Base-by-base conservation (phyloP, 2,329 filamentous ascomycete genomes). In the Calonectria crousiana region DNA sequence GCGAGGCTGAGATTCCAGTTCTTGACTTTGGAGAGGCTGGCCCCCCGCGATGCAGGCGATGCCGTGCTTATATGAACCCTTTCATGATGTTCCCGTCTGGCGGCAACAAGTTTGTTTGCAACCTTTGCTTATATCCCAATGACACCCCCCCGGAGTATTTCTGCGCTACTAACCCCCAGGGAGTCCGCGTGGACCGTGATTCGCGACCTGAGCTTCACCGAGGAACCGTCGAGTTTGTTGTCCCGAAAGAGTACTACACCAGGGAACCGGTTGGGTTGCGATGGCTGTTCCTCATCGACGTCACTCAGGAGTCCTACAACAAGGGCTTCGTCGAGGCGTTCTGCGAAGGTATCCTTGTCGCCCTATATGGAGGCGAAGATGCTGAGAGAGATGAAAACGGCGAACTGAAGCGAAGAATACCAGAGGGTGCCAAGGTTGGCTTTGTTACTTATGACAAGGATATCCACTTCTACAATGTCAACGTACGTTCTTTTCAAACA, bases 231-330 rank as follows among this genome's bases (percentile, higher is more conserved):
- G 97, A 99, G 83, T 99, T 98, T 83, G 89, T 97, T 74, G 97
- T 99, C 18, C 97, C 97, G 20, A 98, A 98, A 86, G 97, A 99
- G 86, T 99, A 99, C 86, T 99, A 96, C 95, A 96, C 95, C 30
- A 97, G 96, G 84, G 94, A 97, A 83, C 97, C 97, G 0, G 94
- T 97, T 18, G 95, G 95, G 30, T 84, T 98, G 80, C 92, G 93
- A 74, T 98, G 94, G 91, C 87, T 99, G 14, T 99, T 99, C 84
- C 84, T 98, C 76, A 94, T 99, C 72, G 97, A 99, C 84, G 95
- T 97, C 51, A 97, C 95, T 6, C 95, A 97, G 78, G 96, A 98
- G 85, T 92, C 96, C 1, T 94, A 94, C 77, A 97, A 96, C 83
- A 95, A 95, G 83, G 96, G 96, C 0, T 98, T 97, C 82, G 85